Evolutionary conservation across 108 stramenopile species (phyloP).

Genomic region (Nitzschia sp.): DNA sequence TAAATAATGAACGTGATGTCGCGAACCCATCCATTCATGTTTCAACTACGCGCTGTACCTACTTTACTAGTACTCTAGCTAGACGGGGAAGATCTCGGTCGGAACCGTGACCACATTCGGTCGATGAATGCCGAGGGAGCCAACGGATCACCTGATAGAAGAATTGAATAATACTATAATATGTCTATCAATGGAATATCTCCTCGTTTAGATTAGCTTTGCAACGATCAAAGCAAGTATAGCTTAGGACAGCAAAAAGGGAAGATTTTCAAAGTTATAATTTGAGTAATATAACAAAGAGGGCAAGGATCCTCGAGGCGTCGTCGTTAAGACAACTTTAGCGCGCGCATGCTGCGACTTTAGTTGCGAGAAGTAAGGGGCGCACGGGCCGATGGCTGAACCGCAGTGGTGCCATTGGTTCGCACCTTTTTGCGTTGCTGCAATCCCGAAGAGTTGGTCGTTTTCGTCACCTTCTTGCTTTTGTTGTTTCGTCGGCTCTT

Average conservation of each 20-base stretch:
- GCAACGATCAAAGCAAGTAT: neutral
- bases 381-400: neutral
- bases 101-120: no score
- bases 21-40: no score
- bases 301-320: no score
- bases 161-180: no score
- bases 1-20: no score
- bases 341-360: neutral
- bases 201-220: neutral
- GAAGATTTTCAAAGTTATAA: neutral
- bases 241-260: neutral
- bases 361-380: constrained; percentile 4
- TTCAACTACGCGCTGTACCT: no score
- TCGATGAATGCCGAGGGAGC: no score
- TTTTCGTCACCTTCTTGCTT: neutral
- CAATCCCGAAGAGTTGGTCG: neutral
- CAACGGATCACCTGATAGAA: no score
- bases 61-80: no score
- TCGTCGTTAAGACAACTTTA: no score
- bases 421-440: neutral
- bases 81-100: no score
- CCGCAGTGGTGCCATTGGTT: neutral
- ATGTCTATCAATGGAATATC: no score
- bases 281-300: neutral
- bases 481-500: constrained; percentile 10